Evolutionary conservation across 1,284 basidiomycete species (phyloP).

Genomic region (Ceratobasidium sp.): DNA sequence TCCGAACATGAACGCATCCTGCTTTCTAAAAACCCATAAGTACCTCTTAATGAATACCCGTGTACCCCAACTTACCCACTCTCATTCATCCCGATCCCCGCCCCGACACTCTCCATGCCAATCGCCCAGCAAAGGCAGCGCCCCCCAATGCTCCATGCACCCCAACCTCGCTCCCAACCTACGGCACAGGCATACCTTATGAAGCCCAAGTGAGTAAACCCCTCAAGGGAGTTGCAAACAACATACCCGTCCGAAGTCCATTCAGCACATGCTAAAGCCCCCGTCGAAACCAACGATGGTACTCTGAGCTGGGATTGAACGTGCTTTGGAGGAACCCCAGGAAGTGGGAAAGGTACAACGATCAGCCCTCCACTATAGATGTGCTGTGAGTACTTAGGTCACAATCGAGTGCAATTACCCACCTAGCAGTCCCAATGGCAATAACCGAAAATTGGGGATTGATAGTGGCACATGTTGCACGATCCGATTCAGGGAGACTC

Average conservation of each 20-base stretch:
- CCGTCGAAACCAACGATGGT: conserved; percentile 62
- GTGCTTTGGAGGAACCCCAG: conserved; percentile 54
- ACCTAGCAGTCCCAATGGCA: conserved; percentile 80
- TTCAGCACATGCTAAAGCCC: conserved; percentile 75
- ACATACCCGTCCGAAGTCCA: conserved; percentile 89
- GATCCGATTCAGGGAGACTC: conserved; percentile 53
- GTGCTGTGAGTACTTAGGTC: background rate
- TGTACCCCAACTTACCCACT: conserved; percentile 51
- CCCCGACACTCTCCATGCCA: conserved; percentile 65
- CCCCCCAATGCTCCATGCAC: conserved; percentile 89
- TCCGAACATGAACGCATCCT: conserved; percentile 86
- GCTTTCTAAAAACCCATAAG: conserved; percentile 58
- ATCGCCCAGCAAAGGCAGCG: conserved; percentile 78
- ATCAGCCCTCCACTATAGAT: conserved; percentile 63
- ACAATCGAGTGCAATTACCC: conserved; percentile 45
- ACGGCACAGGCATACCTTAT: conserved; percentile 81
- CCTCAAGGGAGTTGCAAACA: background rate
- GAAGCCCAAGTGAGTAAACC: background rate
- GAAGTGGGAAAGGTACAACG: conserved; percentile 67
- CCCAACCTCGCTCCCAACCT: conserved; percentile 89
- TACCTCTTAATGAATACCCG: conserved; percentile 44
- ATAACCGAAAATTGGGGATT: conserved; percentile 86
- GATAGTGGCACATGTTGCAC: conserved; percentile 65
- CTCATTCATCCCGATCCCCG: conserved; percentile 57
- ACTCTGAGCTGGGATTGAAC: conserved; percentile 63